Base-by-base conservation (phyloP, 1,139 yeast species). In the Saccharomyces pastorianus region DNA sequence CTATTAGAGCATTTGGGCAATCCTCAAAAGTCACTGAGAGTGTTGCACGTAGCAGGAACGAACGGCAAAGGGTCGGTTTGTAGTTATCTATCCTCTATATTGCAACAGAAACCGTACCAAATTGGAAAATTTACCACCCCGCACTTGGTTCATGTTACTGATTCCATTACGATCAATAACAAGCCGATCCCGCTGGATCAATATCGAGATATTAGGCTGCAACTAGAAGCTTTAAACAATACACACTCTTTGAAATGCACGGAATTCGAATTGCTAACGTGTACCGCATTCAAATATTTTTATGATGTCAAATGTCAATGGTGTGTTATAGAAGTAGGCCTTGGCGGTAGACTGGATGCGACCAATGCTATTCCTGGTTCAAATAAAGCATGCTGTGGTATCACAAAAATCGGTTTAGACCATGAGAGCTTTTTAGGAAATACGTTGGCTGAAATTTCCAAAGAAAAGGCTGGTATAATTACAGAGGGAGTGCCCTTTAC, bases 1-100 rank as follows among this genome's bases (percentile, higher is more conserved):
- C 78, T 89, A n/a, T 76, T 88, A n/a, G 61, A 68, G 4, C 71
- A 74, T 50, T 70, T 89, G 34, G 89, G 89, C 0, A 79, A 81
- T 62, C 96, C 96, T 0, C 96, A 88, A 49, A 65, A 68, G 32
- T 58, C 71, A 2, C 81, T 81, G 67, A 80, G 81, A 58, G 81
- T 90, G 0, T 73, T 91, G 6, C 97, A 91, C 66, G 77, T 91
- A 9, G 96, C 96, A 0, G 98, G 98, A 0, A 91, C 97, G 4
- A 91, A 91, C 66, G 98, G 98, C 0, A 91, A 91, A 65, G 98
- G 98, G 0, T 88, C 96, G 0, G 88, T 90, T 0, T 82, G 95
- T 56, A 83, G 96, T 0, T 89, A 88, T 65, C 60, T 90, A 7
- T 77, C 90, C 3, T 80, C 89, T 26, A 76, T 85, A 7, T 71